Conservation (phyloP, 768 basidiomycete genomes). For the Mycena kentingensis region DNA sequence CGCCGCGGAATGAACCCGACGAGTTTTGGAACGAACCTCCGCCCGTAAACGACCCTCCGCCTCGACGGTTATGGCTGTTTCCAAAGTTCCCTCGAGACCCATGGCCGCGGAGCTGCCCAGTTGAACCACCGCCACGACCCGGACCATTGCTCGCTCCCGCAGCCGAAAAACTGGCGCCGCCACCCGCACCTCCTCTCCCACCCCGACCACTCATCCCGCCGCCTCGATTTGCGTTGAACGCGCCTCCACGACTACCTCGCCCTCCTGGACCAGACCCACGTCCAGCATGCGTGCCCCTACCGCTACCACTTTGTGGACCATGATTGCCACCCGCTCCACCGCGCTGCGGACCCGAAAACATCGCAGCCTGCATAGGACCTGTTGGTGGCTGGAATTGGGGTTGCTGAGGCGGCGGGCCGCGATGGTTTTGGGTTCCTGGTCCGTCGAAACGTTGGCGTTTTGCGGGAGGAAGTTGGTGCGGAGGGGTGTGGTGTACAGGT, state of each 20-base stretch:
- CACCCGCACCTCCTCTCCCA: constrained; percentile 38
- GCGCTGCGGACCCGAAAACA: constrained; percentile 37
- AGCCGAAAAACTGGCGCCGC: constrained; percentile 44
- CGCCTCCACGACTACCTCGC: constrained; percentile 46
- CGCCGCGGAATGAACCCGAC: constrained; percentile 57
- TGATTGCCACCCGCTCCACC: constrained; percentile 42
- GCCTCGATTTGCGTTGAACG: constrained; percentile 39
- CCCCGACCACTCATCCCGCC: constrained; percentile 55
- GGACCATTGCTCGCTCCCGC: constrained; percentile 36
- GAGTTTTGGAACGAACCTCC: constrained; percentile 48
- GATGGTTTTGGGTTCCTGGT: constrained; percentile 56
- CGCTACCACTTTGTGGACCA: constrained; percentile 32
- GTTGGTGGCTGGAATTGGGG: constrained; percentile 60
- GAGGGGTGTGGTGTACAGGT: constrained; percentile 61
- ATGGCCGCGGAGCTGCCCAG: constrained; percentile 59
- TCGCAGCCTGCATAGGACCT: constrained; percentile 47
- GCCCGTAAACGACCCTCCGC: constrained; percentile 63
- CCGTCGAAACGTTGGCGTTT: constrained; percentile 90
- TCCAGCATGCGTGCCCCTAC: constrained; percentile 23
- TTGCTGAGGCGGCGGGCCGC: constrained; percentile 55
- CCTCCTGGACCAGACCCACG: constrained; percentile 46
- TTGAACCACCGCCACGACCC: constrained; percentile 46
- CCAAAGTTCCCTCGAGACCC: constrained; percentile 68
- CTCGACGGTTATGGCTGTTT: constrained; percentile 62
- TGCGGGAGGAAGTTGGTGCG: constrained; percentile 86